A percentile compares a stretch with the other conserved stretches of the same genome.
These are phyloP conservation scores for Fomitopsis serialis DNA, from an alignment of 768 basidiomycete genomes.

Conservation along the genomic window DNA sequence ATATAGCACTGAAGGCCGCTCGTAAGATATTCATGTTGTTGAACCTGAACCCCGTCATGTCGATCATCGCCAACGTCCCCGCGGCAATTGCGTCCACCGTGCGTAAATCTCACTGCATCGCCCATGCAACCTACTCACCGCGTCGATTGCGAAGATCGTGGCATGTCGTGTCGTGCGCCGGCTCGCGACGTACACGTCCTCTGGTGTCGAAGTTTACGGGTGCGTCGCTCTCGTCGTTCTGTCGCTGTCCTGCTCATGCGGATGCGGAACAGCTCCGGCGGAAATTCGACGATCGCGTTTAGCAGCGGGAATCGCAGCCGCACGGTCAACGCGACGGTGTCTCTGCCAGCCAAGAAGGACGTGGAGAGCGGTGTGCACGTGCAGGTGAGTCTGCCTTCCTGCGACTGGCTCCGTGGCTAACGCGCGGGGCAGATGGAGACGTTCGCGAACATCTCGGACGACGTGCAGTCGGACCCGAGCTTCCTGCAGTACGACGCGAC, in stretches of 20 bases:
- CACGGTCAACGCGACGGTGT: conserved; percentile 14
- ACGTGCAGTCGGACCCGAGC: conserved; percentile 17
- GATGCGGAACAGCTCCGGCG: conserved; percentile 12
- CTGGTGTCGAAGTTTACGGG: conserved; percentile 46
- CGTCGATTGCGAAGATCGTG: conserved; percentile 43
- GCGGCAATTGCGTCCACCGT: conserved; percentile 69
- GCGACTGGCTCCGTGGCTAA: not conserved
- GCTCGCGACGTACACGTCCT: conserved; percentile 50
- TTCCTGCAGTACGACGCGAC: conserved; percentile 50
- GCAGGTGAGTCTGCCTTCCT: conserved; percentile 30
- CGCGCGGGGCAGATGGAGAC: conserved; percentile 53
- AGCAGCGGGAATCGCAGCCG: conserved; percentile 32
- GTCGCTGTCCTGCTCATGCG: not conserved
- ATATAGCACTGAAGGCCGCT: not conserved
- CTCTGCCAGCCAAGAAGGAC: conserved; percentile 22
- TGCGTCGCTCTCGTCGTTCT: conserved; percentile 27
- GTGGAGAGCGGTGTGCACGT: conserved; percentile 47
- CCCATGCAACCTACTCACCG: not conserved
- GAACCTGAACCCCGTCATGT: conserved; percentile 65
- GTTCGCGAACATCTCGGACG: conserved; percentile 29
- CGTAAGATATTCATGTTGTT: conserved; percentile 54
- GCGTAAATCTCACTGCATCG: conserved; percentile 11
- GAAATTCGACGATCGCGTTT: conserved; percentile 56
- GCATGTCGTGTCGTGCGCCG: conserved; percentile 60
- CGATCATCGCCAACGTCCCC: conserved; percentile 69